Base-by-base conservation (phyloP, 2,329 filamentous ascomycete genomes). In the Bipolaris victoriae region DNA sequence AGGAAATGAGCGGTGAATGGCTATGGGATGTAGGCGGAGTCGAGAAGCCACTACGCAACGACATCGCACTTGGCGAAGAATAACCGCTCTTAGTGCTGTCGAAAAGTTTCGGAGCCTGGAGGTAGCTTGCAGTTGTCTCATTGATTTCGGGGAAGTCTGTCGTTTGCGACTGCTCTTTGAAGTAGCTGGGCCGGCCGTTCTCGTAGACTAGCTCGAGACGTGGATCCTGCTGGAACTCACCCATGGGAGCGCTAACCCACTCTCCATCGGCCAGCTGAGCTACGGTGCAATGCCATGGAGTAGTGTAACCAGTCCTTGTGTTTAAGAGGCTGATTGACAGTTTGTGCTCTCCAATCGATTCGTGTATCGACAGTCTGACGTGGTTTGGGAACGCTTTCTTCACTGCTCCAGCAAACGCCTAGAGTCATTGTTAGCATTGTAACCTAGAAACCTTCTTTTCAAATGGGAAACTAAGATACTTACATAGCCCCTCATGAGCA, bases 301-400 rank as follows among this genome's bases (percentile, higher is more conserved):
- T 69, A 2, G 48, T 60, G 29, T 44, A 39, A 7, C 50, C 41
- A 1, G 69, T 63, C 9, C 66, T 35, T 4, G 70, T 40, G 33
- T 59, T 50, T 13, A 72, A 54, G 1, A 58, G 31, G 31, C 51
- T 55, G 29, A 58, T 49, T 0, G 67, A 66, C 7, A 73, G 52
- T 55, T 73, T 73, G 24, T 61, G 57, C 7, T 67, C 58, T 3
- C 68, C 69, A 18, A 62, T 65, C 1, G 68, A 68, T n/a, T 61
- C 61, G 46, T 73, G 70, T 37, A 73, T 73, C 1, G 70, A 73
- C 5, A 73, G 55, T 10, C 70, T 61, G 9, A 73, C 56, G 15
- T 66, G 57, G 20, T 65, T 50, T 33, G 58, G 52, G 11, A 49
- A 63, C 9, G 63, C 63, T 9, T 55, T 40, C 3, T 52, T 50